These are phyloP conservation scores for Cucumis sativus DNA, from an alignment of 306 rosid genomes.

Conservation along the genomic window DNA sequence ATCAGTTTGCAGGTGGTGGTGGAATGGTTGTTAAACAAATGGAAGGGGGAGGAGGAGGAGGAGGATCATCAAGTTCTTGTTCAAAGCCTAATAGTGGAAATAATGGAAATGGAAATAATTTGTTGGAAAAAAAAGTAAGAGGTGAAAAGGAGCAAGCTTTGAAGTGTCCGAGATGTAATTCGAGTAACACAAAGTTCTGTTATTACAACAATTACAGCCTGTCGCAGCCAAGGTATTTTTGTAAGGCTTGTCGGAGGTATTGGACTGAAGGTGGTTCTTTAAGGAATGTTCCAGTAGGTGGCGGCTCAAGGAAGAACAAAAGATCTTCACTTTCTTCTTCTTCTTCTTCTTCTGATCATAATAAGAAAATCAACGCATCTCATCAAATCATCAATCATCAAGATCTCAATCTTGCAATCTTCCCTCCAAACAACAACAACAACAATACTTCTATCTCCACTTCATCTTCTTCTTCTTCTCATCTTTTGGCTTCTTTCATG, in stretches of 20 bases:
- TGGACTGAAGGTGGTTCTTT: constrained; percentile 73
- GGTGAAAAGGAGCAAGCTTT: constrained; percentile 50
- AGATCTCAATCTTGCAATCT: constrained; percentile 50
- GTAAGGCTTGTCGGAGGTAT: constrained; percentile 62
- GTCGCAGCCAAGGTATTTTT: constrained; percentile 60
- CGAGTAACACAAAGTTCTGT: constrained; percentile 66
- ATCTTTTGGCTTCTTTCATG: constrained; percentile 42
- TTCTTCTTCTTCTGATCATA: background rate
- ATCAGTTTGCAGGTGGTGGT: constrained; percentile 6
- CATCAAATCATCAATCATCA: constrained; percentile 28
- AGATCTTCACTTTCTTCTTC: constrained; percentile 25
- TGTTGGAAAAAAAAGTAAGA: constrained; percentile 38
- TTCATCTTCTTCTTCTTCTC: constrained; percentile 20
- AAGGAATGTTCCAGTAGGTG: constrained; percentile 66
- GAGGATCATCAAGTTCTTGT: background rate
- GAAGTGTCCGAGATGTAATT: constrained; percentile 68
- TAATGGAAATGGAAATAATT: background rate
- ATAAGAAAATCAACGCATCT: constrained; percentile 30
- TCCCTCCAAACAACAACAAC: constrained; percentile 28
- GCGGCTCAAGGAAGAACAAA: constrained; percentile 67
- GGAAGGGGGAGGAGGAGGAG: constrained; percentile 12
- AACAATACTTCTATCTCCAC: constrained; percentile 12
- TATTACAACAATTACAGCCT: constrained; percentile 66
- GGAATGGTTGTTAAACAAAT: constrained; percentile 21
- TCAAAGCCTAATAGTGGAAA: constrained; percentile 14